phyloP scores from a whole-genome alignment of 163 green algal species.

The Chloromonas sp. region DNA sequence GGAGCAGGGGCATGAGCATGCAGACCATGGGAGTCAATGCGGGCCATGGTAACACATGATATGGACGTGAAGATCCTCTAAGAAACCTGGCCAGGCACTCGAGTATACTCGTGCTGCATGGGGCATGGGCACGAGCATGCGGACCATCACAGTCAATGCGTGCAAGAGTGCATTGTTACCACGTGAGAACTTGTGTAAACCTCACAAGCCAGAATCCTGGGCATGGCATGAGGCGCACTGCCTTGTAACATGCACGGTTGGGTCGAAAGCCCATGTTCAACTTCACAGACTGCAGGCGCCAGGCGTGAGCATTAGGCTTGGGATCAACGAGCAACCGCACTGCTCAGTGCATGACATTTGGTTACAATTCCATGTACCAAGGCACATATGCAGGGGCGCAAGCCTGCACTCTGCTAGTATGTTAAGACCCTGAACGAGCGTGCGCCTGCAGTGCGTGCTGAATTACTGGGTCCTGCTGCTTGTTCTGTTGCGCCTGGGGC shows the following conservation, averaged over 20 bases:
- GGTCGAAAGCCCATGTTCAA: too few species aligned
- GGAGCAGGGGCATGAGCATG: background rate
- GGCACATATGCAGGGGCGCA: background rate
- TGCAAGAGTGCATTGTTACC: background rate
- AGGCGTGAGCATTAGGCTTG: background rate
- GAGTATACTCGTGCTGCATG: background rate
- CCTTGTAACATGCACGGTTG: too few species aligned
- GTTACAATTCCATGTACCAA: background rate
- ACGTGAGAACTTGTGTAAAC: too few species aligned
- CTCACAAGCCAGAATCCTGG: too few species aligned
- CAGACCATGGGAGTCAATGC: background rate
- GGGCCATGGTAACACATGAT: background rate
- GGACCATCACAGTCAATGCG: background rate
- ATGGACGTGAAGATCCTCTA: too few species aligned
- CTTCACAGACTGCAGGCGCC: too few species aligned
- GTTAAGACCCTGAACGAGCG: too few species aligned
- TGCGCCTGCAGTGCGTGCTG: background rate
- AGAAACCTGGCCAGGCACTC: too few species aligned
- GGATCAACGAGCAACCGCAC: constrained; percentile 9
- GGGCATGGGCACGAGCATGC: background rate
- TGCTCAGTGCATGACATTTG: background rate
- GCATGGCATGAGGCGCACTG: too few species aligned
- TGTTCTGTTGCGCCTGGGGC: constrained; percentile 19
- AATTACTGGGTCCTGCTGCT: background rate
- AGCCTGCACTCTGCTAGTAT: too few species aligned